Evolutionary conservation across 768 basidiomycete species (phyloP).

Genomic region (Pleurotus eryngii): DNA sequence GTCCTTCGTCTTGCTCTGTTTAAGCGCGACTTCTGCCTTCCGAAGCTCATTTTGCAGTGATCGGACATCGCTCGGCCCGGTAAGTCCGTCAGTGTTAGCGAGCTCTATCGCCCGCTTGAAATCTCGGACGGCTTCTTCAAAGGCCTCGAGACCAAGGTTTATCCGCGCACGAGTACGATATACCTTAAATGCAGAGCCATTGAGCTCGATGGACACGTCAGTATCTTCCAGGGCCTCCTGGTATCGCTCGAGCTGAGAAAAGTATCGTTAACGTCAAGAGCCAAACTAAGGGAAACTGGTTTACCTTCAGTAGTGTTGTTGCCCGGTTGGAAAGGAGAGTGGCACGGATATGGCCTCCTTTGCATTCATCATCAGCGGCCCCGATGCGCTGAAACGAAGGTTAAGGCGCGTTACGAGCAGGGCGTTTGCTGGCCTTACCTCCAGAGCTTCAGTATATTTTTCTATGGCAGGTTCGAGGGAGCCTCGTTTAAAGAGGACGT

Average conservation of each 20-base stretch:
- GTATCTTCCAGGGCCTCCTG: slow-evolving; percentile 73
- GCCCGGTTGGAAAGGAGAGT: slow-evolving; percentile 82
- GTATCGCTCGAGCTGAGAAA: slow-evolving; percentile 53
- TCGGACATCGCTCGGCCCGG: slow-evolving; percentile 49
- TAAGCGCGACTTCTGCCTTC: slow-evolving; percentile 79
- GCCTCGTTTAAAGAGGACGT: slow-evolving; percentile 65
- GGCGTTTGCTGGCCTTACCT: slow-evolving; percentile 34
- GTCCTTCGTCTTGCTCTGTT: slow-evolving; percentile 88
- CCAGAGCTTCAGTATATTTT: slow-evolving; percentile 71
- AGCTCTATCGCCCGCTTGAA: slow-evolving; percentile 80
- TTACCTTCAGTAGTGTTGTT: slow-evolving; percentile 73
- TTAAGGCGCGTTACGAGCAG: not conserved
- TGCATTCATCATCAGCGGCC: slow-evolving; percentile 62
- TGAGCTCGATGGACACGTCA: slow-evolving; percentile 58
- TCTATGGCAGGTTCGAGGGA: slow-evolving; percentile 58
- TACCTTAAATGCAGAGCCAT: slow-evolving; percentile 76
- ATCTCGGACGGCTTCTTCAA: slow-evolving; percentile 66
- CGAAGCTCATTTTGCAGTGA: slow-evolving; percentile 64
- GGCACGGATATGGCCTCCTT: slow-evolving; percentile 78
- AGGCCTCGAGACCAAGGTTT: slow-evolving; percentile 69
- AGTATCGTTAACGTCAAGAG: slow-evolving; percentile 6
- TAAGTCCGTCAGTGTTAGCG: slow-evolving; percentile 59
- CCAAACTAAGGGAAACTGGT: not conserved
- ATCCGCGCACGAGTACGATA: slow-evolving; percentile 84
- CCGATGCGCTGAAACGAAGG: slow-evolving; percentile 55